phyloP scores from a whole-genome alignment of 1,284 basidiomycete species.

The Anthracocystis setariae region DNA sequence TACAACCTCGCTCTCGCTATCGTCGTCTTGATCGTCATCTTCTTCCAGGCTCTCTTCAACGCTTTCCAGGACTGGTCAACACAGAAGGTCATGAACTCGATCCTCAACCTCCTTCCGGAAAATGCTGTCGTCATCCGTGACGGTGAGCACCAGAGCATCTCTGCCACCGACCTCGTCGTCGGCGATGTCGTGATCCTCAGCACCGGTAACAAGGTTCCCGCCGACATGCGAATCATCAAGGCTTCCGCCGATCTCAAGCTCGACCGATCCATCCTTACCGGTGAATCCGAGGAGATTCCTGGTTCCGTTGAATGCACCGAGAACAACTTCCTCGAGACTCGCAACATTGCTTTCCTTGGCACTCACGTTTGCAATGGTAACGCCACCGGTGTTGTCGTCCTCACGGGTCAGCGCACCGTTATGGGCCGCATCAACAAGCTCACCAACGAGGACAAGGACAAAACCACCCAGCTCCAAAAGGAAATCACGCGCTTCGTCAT shows the following conservation, averaged over 20 bases:
- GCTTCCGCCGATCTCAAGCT: slow-evolving; percentile 73
- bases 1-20: slow-evolving; percentile 71
- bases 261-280: slow-evolving; percentile 76
- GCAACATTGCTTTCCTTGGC: slow-evolving; percentile 76
- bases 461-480: slow-evolving; percentile 72
- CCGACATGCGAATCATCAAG: slow-evolving; percentile 70
- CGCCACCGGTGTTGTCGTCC: slow-evolving; percentile 73
- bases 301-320: slow-evolving; percentile 72
- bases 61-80: slow-evolving; percentile 68
- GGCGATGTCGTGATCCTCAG: slow-evolving; percentile 74
- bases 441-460: slow-evolving; percentile 65
- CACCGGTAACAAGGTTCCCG: slow-evolving; percentile 70
- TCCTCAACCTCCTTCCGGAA: slow-evolving; percentile 72
- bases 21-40: slow-evolving; percentile 69
- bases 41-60: slow-evolving; percentile 70
- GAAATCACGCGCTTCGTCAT: slow-evolving; percentile 70
- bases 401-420: slow-evolving; percentile 73
- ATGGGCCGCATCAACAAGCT: slow-evolving; percentile 69
- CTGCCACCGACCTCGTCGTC: slow-evolving; percentile 76
- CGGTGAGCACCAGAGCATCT: slow-evolving; percentile 73
- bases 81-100: slow-evolving; percentile 69
- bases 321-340: slow-evolving; percentile 71
- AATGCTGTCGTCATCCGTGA: slow-evolving; percentile 75
- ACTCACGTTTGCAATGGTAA: slow-evolving; percentile 74
- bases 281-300: slow-evolving; percentile 73